A percentile compares a stretch with the other conserved stretches of the same genome.
Evolutionary conservation across 2,329 filamentous ascomycete species (phyloP).

Genomic region (Pseudocercospora vitis): DNA sequence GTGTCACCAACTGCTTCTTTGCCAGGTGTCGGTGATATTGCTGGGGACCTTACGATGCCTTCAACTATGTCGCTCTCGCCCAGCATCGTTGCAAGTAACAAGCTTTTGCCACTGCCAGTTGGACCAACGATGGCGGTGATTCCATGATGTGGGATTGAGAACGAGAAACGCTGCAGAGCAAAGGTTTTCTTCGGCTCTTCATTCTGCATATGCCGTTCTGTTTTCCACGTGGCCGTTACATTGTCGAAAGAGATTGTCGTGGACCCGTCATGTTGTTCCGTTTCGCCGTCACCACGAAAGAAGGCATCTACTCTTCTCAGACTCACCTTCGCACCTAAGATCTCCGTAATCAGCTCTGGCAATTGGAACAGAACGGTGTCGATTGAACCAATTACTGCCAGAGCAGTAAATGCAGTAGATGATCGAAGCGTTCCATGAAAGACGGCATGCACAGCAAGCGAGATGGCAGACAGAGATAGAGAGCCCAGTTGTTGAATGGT

Average conservation of each 20-base stretch:
- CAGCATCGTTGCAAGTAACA: neutral
- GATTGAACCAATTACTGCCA: neutral
- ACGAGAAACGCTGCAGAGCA: no score
- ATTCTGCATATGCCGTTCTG: no score
- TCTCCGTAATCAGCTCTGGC: neutral
- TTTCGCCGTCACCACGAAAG: neutral
- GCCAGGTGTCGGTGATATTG: neutral
- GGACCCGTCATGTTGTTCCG: neutral
- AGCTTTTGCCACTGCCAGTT: neutral
- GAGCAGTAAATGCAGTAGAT: neutral
- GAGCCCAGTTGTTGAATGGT: no score
- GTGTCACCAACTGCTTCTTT: neutral
- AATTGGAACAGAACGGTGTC: neutral
- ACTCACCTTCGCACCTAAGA: neutral
- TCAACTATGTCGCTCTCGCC: neutral
- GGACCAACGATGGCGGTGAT: neutral
- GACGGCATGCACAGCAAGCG: neutral
- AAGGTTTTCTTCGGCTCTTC: no score
- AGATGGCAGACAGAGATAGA: neutral
- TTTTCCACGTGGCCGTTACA: neutral
- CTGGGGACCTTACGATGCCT: neutral
- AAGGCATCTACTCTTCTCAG: neutral
- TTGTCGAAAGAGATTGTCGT: neutral
- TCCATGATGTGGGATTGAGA: no score
- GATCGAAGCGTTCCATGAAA: neutral